Percentiles rank a stretch among this genome's conserved stretches.
Evolutionary conservation across 768 basidiomycete species (phyloP).

Genomic region (Lentinula lateritia): DNA sequence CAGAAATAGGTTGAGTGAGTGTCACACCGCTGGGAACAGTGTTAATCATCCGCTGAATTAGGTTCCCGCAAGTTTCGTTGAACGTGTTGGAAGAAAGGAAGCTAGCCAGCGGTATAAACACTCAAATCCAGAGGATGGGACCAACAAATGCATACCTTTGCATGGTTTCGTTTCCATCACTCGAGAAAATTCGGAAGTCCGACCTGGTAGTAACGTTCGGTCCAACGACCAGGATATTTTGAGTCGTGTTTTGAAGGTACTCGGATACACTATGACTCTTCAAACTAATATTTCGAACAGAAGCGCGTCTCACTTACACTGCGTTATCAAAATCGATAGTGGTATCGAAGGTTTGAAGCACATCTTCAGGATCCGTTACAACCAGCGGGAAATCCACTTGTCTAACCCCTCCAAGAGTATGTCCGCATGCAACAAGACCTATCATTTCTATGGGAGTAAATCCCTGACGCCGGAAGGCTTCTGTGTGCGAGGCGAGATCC

Average conservation of each 20-base stretch:
- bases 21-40: conserved; percentile 39
- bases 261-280: conserved; percentile 3
- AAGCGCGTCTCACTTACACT: not conserved
- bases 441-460: conserved; percentile 23
- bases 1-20: conserved; percentile 32
- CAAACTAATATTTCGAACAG: not conserved
- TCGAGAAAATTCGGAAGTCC: conserved; percentile 18
- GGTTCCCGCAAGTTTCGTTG: conserved; percentile 28
- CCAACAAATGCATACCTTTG: conserved; percentile 1
- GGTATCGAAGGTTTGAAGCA: not conserved
- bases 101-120: not conserved
- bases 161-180: conserved; percentile 18
- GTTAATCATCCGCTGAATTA: conserved; percentile 43
- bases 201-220: conserved; percentile 15
- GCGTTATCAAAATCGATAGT: conserved; percentile 5
- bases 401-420: conserved; percentile 10
- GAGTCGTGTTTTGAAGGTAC: conserved; percentile 8
- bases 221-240: conserved; percentile 13
- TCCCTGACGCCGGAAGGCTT: conserved; percentile 36
- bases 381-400: conserved; percentile 9
- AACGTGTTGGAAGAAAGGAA: conserved; percentile 20
- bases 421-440: conserved; percentile 10
- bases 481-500: conserved; percentile 29
- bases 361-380: not conserved
- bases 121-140: too few relatives aligned